Evolutionary conservation across 169 alveolate species (phyloP).

Genomic region (Babesia sp.): DNA sequence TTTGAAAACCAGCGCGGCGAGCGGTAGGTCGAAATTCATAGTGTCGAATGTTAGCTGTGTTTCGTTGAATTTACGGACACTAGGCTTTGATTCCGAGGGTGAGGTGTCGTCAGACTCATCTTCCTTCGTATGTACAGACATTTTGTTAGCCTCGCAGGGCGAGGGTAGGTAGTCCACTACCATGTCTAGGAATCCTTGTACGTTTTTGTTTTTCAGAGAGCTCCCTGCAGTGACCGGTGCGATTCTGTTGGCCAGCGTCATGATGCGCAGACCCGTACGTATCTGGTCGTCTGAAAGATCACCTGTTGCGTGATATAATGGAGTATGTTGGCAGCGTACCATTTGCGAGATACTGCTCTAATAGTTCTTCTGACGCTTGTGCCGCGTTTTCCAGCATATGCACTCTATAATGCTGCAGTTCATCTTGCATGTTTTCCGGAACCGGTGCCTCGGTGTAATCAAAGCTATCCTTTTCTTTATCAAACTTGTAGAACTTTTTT

Average conservation of each 20-base stretch:
- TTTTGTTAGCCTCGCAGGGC: slow-evolving; percentile 73
- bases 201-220: slow-evolving; percentile 87
- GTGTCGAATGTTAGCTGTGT: slow-evolving; percentile 37
- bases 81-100: not conserved
- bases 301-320: slow-evolving; percentile 5
- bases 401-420: slow-evolving; percentile 61
- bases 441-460: slow-evolving; percentile 36
- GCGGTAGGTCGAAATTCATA: slow-evolving; percentile 50
- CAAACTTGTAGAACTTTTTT: slow-evolving; percentile 60
- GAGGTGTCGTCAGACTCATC: not conserved
- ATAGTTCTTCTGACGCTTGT: slow-evolving; percentile 83
- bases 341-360: slow-evolving; percentile 82
- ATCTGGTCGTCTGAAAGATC: slow-evolving; percentile 72
- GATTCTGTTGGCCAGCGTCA: slow-evolving; percentile 71
- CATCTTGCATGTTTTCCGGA: slow-evolving; percentile 58
- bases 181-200: slow-evolving; percentile 71
- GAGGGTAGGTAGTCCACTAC: slow-evolving; percentile 86
- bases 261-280: slow-evolving; percentile 74
- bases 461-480: slow-evolving; percentile 47
- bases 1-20: slow-evolving; percentile 71
- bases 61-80: not conserved
- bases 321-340: slow-evolving; percentile 8
- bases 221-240: slow-evolving; percentile 89
- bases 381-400: slow-evolving; percentile 80
- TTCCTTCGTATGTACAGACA: slow-evolving; percentile 30